Evolutionary conservation across 1,139 yeast genomes (phyloP).

Genomic region (Saccharomyces hybrid): DNA sequence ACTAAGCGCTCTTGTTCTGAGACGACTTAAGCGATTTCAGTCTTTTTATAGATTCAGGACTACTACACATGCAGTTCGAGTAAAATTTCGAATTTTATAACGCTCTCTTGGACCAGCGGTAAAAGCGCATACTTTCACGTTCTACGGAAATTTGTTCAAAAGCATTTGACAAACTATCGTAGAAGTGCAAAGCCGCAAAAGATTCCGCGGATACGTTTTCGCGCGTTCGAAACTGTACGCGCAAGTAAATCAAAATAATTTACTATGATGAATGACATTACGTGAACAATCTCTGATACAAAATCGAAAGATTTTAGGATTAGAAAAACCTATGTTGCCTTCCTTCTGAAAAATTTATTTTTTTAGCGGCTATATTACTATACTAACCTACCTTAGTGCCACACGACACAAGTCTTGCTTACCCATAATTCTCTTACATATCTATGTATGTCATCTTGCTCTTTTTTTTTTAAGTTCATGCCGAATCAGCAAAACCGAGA

Average conservation of each 20-base stretch:
- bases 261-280: slow-evolving; percentile 30
- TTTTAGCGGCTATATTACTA: background rate
- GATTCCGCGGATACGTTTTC: background rate
- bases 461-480: background rate
- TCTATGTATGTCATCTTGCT: background rate
- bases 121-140: background rate
- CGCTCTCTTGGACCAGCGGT: slow-evolving; percentile 1
- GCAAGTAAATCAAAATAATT: background rate
- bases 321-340: slow-evolving; percentile 34
- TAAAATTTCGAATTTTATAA: background rate
- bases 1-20: background rate
- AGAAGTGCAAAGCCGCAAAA: background rate
- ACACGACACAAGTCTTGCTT: background rate
- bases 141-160: background rate
- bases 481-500: background rate
- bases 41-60: too few relatives aligned
- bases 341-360: slow-evolving; percentile 29
- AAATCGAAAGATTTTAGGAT: slow-evolving; percentile 24
- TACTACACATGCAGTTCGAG: background rate
- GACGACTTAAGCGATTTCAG: too few relatives aligned
- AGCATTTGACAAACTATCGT: background rate
- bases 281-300: slow-evolving; percentile 35
- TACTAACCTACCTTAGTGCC: background rate
- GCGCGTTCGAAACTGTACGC: background rate
- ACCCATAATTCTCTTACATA: too few relatives aligned